Evolutionary conservation across 2,329 filamentous ascomycete genomes (phyloP), one percentile per base, ranked within the genome.

Genomic region (Knufia petricola): DNA sequence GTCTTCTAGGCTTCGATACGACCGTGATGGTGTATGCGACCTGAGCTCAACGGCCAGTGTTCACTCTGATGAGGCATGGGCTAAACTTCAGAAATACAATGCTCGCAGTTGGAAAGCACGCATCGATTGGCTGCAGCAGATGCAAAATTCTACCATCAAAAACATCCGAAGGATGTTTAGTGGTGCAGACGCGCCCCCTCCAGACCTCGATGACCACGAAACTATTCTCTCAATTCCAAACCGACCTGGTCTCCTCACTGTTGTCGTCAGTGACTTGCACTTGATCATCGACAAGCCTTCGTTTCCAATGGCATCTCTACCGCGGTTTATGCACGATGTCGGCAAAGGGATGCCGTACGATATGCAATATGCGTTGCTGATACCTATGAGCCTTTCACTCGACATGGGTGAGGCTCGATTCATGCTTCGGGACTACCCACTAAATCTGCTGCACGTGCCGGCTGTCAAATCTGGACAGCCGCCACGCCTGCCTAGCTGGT

Each of bases 321-420:
- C 90, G 0, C 78, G 84, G 13, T 98, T 94, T 62, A 71, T 98
- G 21, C 78, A 95, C 61, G 79, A 80, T 41, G 82, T 96, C 50
- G 92, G 92, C n/a, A 98, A 98, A 68, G 92, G 92, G 1, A 94
- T 98, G 80, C 92, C 92, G 1, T 75, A 80, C 53, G 83, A 94
- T 60, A 98, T 88, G 78, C 74, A 90, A 60, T 98, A 96, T 63
- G 82, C 87, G 8, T 73, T 98, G 17, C 75, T 98, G 15, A 73
- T 98, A 9, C 94, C 92, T 0, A 87, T 95, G 82, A 85, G 85
- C 64, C 75, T 98, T 2, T 82, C 87, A 55, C 76, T 98, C 53
- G 85, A 85, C 52, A 89, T 95, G 81, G 85, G 88, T 43, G 92
- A 98, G 66, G 87, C 83, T 8, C 82, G 85, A 52, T 76, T 94